Conservation (phyloP, 2,329 filamentous ascomycete genomes). For the Fusarium sterilihyphosum region DNA sequence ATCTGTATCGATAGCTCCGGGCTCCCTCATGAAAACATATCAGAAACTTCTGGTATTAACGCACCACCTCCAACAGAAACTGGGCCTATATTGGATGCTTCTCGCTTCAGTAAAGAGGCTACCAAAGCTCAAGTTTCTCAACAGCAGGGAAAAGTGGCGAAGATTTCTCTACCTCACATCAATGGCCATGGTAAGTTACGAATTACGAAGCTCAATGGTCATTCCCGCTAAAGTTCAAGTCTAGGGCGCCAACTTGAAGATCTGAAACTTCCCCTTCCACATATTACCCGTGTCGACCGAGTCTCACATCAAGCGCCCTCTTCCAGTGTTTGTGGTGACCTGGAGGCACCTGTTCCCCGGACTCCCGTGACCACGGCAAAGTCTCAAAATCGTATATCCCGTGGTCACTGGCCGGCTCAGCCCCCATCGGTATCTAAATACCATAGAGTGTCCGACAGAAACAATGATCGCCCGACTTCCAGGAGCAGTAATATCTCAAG, state of each 20-base stretch:
- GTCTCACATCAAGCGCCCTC: slow-evolving; percentile 19
- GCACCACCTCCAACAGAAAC: background rate
- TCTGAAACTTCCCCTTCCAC: slow-evolving; percentile 21
- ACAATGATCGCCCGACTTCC: slow-evolving; percentile 40
- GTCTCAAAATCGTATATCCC: background rate
- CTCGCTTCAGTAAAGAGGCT: background rate
- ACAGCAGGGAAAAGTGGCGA: background rate
- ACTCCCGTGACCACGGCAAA: slow-evolving; percentile 25
- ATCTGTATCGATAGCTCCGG: background rate
- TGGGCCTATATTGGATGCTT: background rate
- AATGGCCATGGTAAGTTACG: background rate
- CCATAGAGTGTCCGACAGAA: background rate
- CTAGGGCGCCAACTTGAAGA: background rate
- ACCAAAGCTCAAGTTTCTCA: background rate
- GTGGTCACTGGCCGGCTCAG: slow-evolving; percentile 5
- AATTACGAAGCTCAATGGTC: background rate
- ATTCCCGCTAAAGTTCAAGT: background rate
- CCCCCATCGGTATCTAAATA: background rate
- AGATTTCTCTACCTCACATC: background rate
- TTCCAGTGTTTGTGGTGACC: slow-evolving; percentile 45
- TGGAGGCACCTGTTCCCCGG: slow-evolving; percentile 43
- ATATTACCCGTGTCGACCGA: background rate
- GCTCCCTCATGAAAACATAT: background rate
- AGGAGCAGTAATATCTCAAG: slow-evolving; percentile 48
- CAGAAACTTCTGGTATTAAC: background rate